Conservation (phyloP, 495 filamentous ascomycete species). For the Durotheca rogersii region DNA sequence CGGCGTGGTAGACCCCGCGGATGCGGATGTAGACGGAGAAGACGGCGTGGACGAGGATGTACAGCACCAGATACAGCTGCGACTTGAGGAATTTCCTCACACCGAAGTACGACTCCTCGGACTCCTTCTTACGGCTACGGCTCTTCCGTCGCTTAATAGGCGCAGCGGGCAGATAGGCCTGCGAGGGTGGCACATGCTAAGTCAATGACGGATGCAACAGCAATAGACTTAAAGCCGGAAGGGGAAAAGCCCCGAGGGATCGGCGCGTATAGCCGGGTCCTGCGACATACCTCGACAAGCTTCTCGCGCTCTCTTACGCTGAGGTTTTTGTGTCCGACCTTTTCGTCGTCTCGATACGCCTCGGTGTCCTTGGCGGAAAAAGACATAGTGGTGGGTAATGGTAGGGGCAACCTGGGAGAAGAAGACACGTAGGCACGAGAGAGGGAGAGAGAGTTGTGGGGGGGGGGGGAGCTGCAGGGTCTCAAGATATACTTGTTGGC, state of each 20-base stretch:
- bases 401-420: neutral
- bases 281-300: constrained; percentile 55
- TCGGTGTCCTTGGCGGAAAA: constrained; percentile 55
- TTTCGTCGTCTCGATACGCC: constrained; percentile 64
- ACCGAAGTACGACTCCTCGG: constrained; percentile 47
- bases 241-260: no score
- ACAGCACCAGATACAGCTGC: constrained; percentile 68
- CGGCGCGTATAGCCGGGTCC: no score
- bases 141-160: constrained; percentile 38
- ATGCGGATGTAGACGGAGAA: constrained; percentile 86
- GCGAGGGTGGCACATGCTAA: constrained; percentile 4
- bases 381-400: constrained; percentile 49
- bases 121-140: constrained; percentile 28
- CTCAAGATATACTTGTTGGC: neutral
- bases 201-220: constrained; percentile 22
- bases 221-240: no score
- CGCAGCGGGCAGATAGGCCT: constrained; percentile 72
- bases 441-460: constrained; percentile 6
- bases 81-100: constrained; percentile 67
- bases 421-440: neutral
- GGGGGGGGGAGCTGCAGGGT: neutral
- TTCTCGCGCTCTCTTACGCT: constrained; percentile 66
- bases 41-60: constrained; percentile 70
- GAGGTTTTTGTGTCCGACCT: constrained; percentile 58
- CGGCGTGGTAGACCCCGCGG: constrained; percentile 72